Base-by-base conservation (phyloP, 352 stramenopile species). In the Phytophthora sp. region DNA sequence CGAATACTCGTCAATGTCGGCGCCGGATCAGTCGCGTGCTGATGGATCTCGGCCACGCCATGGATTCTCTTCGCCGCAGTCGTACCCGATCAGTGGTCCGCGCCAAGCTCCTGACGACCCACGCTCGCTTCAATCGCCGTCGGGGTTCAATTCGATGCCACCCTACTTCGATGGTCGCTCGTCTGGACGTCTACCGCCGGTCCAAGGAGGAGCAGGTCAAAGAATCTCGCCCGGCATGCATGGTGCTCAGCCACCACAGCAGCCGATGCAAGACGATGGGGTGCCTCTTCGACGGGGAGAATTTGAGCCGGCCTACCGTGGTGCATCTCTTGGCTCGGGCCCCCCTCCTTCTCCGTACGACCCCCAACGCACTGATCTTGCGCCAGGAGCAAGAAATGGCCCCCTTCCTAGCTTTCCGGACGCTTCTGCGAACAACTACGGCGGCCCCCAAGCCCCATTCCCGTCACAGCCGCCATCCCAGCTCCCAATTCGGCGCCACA, bases 401-500 rank as follows among this genome's bases (percentile, higher is more conserved):
- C 34, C 41, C 11, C 7, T 28, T 5, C 54, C 50, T 55, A 58
- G 17, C 10, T 72, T 63, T 17, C 37, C 52, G 11, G 45, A 55
- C 17, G 32, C 62, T 17, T 20, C 55, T 1, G 21, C 37, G 15
- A 72, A 54, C 20, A 63, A 37, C n/a, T 69, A 64, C 38, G 44
- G n/a, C n/a, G n/a, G 45, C 8, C 11, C 53, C 45, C 63, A 63
- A 62, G 58, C 42, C 17, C 48, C 34, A 39, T 55, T 63, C n/a
- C 38, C 23, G n/a, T 11, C 62, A 10, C 66, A 75, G 26, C 27
- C 35, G 3, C 37, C 55, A 13, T 64, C 54, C 11, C 73, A 66
- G 17, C 31, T 72, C 11, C 48, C 61, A 7, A 62, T 68, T 38
- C 66, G 61, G 4, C 69, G 53, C 17, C 54, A 76, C 21, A 69